phyloP scores from a whole-genome alignment of 202 grass and related monocot genomes.

The Schoenoplectus tabernaemontani region DNA sequence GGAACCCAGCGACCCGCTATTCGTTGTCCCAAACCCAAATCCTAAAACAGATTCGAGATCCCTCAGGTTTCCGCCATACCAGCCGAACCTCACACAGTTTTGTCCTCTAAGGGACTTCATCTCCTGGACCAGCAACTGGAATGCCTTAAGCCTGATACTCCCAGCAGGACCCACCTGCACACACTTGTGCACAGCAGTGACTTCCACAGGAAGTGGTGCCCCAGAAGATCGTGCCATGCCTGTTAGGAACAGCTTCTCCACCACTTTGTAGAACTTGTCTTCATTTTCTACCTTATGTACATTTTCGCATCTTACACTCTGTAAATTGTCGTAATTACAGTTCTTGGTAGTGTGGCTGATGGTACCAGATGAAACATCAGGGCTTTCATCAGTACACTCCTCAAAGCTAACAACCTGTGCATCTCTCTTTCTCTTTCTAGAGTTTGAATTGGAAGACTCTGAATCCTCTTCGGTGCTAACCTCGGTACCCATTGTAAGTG shows the following conservation, averaged over 20 bases:
- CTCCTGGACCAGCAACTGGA: slow-evolving; percentile 38
- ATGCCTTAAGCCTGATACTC: slow-evolving; percentile 26
- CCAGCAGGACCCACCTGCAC: not conserved
- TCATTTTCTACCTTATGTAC: slow-evolving; percentile 20
- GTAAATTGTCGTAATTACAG: not conserved
- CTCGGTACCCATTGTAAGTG: not conserved
- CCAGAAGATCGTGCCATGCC: slow-evolving; percentile 26
- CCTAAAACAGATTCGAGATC: slow-evolving; percentile 40
- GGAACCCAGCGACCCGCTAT: slow-evolving; percentile 27
- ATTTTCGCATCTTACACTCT: slow-evolving; percentile 11
- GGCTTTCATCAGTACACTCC: slow-evolving; percentile 28
- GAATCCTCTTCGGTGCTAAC: not conserved
- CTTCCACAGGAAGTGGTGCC: not conserved
- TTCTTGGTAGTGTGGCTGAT: not conserved
- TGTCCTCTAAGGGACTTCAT: slow-evolving; percentile 33
- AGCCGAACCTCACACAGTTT: slow-evolving; percentile 44
- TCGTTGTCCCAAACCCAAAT: slow-evolving; percentile 33
- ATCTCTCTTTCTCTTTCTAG: slow-evolving; percentile 7
- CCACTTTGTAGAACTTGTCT: slow-evolving; percentile 47
- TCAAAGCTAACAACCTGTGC: slow-evolving; percentile 4
- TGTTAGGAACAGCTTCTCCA: slow-evolving; percentile 55
- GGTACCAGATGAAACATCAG: slow-evolving; percentile 14
- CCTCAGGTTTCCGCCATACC: slow-evolving; percentile 42
- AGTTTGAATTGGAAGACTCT: slow-evolving; percentile 21
- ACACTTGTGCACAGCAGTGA: slow-evolving; percentile 57